Percentiles rank a stretch among this genome's conserved stretches.
phyloP scores from a whole-genome alignment of 139 green algal species.

The Chlamydomonas incerta region DNA sequence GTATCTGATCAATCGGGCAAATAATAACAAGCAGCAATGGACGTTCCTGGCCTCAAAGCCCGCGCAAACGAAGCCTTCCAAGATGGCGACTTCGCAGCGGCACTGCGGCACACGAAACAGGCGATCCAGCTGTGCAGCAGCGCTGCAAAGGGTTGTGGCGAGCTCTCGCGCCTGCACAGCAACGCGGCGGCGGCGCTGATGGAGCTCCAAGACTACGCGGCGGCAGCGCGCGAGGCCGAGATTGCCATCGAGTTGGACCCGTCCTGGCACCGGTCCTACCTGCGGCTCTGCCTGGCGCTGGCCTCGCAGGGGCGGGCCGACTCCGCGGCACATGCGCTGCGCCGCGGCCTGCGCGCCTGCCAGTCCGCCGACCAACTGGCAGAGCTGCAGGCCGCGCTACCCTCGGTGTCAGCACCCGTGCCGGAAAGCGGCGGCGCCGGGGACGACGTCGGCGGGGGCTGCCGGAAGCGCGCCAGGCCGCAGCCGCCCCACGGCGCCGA shows the following conservation, averaged over 20 bases:
- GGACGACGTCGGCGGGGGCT: too few species aligned
- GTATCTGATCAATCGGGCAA: too few species aligned
- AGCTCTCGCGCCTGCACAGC: constrained; percentile 18
- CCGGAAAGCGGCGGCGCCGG: not conserved
- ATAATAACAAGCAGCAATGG: too few species aligned
- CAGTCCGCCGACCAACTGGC: not conserved
- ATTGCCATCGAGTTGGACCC: not conserved
- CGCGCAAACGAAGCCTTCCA: too few species aligned
- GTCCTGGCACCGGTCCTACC: constrained; percentile 12
- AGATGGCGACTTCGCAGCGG: too few species aligned
- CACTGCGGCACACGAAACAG: too few species aligned
- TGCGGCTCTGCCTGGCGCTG: constrained; percentile 26
- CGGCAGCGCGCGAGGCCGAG: not conserved
- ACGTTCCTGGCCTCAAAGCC: too few species aligned
- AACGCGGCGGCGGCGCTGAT: not conserved
- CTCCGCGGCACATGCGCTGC: not conserved
- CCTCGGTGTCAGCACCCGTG: not conserved
- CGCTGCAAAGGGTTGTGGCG: too few species aligned
- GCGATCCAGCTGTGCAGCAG: too few species aligned
- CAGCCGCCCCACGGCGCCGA: too few species aligned
- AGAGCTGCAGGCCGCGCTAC: not conserved
- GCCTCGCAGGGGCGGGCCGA: not conserved
- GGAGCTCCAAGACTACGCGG: not conserved
- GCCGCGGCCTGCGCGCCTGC: not conserved
- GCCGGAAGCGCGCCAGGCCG: too few species aligned